Conservation (phyloP, 2,329 filamentous ascomycete genomes). For the Aspergillus udagawae region DNA sequence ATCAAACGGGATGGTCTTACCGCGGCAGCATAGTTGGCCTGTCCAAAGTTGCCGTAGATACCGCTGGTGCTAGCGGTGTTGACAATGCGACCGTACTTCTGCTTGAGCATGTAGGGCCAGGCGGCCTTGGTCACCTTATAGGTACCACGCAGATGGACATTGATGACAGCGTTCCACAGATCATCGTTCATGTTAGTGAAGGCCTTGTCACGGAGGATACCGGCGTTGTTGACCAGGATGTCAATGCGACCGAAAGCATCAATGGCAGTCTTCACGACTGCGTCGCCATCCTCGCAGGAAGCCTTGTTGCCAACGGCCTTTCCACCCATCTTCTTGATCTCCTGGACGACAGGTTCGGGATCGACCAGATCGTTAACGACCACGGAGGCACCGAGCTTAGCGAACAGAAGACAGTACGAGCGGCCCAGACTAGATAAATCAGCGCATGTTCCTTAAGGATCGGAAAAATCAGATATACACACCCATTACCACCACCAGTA, state of each 20-base stretch:
- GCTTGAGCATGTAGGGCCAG: conserved; percentile 96
- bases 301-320: conserved; percentile 91
- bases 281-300: conserved; percentile 86
- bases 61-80: conserved; percentile 97
- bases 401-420: conserved; percentile 82
- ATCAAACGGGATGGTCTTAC: conserved; percentile 56
- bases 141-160: conserved; percentile 88
- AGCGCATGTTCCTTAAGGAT: conserved; percentile 2
- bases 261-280: conserved; percentile 87
- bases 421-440: conserved; percentile 67
- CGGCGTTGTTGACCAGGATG: conserved; percentile 95
- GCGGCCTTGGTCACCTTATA: conserved; percentile 97
- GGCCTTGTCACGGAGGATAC: conserved; percentile 95
- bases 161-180: conserved; percentile 86
- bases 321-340: conserved; percentile 86
- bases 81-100: conserved; percentile 95
- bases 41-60: conserved; percentile 98
- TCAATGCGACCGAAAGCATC: conserved; percentile 92
- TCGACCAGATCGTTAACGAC: conserved; percentile 96
- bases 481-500: conserved; percentile 81
- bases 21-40: conserved; percentile 93
- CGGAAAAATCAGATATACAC: conserved; percentile 25
- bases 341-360: conserved; percentile 83
- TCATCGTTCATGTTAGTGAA: conserved; percentile 97
- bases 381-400: conserved; percentile 75